Evolutionary conservation across 371 early-diverging fungal genomes (phyloP), one percentile per base, ranked within the genome.

Genomic region (Mortierella sp.): DNA sequence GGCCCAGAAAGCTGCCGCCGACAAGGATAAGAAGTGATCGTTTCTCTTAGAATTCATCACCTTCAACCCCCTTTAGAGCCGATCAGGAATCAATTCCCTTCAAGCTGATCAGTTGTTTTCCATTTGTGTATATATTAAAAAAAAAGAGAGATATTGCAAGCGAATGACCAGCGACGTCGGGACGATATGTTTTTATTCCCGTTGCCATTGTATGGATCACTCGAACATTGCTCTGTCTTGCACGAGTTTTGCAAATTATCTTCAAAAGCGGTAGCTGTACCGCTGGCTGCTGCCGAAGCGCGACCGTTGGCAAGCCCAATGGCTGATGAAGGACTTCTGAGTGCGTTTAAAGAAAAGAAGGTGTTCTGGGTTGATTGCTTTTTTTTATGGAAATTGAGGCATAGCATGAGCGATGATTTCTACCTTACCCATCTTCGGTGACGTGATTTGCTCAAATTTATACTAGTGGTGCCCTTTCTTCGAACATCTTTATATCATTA

Each of bases 281-380:
- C 81, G 68, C 84, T 28, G 84, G 84, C 84, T 84, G 84, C 84
- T 84, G 84, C 84, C 84, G 78, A 81, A 70, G 84, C 84, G 84
- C 84, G 84, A 84, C 84, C 84, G 79, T 84, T 81, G 79, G 77
- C 45, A 24, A 50, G 52, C 81, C 75, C 78, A 79, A 68, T 65
- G 78, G 80, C 72, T 81, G 71, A 76, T 73, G 81, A 84, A 80
- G 84, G 84, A 84, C 84, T 84, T 84, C 84, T 54, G 45, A 81
- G 84, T 77, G 81, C 81, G 80, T 79, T 48, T 71, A 42, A 3
- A 74, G 45, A 57, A 54, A 73, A 73, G 34, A 78, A 73, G 48
- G 13, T 48, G 13, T 48, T 8, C 9, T 14, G 14, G 42, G 42
- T 38, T 38, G 42, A 38, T 38, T 14, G 48, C 48, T 48, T 48